These are phyloP conservation scores for Apophysomyces trapeziformis DNA, from an alignment of 371 early-diverging fungal species.

Conservation along the genomic window DNA sequence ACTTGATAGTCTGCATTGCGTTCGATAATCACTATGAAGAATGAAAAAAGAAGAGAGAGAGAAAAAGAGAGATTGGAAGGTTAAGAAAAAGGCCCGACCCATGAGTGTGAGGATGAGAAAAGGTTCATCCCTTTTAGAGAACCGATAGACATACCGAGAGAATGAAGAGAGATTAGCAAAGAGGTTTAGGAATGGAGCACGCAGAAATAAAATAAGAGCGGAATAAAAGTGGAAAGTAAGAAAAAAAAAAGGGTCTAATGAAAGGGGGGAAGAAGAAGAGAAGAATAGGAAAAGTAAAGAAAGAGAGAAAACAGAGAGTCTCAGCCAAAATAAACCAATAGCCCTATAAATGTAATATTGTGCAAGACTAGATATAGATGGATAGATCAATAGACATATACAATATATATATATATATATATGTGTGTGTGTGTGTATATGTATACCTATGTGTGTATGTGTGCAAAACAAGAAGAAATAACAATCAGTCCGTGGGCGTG, in stretches of 20 bases:
- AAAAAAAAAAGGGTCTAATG: conserved; percentile 5
- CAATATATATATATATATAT: too few relatives aligned
- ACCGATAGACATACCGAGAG: neutral
- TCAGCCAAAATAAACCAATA: too few relatives aligned
- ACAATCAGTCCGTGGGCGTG: too few relatives aligned
- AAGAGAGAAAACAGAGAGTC: too few relatives aligned
- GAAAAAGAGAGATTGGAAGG: neutral
- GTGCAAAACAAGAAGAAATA: neutral
- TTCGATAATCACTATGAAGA: neutral
- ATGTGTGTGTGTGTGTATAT: neutral
- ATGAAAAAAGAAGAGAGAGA: conserved; percentile 3
- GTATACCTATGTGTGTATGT: neutral
- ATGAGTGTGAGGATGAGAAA: too few relatives aligned
- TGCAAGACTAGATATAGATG: neutral
- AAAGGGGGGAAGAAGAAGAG: conserved; percentile 6
- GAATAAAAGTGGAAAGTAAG: neutral
- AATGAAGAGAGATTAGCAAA: neutral
- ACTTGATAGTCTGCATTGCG: conserved; percentile 86
- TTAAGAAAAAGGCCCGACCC: too few relatives aligned
- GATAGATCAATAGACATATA: too few relatives aligned
- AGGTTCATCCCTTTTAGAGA: neutral
- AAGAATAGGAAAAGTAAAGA: neutral
- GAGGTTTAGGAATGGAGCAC: neutral
- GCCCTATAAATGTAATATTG: neutral
- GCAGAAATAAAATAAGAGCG: neutral